phyloP scores from a whole-genome alignment of 805 yeast species.

The Pichia sporocuriosa region DNA sequence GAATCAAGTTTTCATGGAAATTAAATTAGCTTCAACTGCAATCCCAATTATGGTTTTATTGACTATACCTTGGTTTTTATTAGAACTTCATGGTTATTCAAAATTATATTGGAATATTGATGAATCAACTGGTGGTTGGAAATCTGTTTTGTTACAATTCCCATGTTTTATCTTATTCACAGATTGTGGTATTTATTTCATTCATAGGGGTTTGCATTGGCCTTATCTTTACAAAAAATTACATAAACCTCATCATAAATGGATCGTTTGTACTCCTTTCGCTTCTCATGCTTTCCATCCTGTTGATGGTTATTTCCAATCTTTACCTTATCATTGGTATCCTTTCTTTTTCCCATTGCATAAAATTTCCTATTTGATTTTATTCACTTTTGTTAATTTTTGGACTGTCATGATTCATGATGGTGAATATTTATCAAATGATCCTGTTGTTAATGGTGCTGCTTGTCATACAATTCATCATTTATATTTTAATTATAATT shows the following conservation, averaged over 20 bases:
- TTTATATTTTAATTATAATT: constrained; percentile 93
- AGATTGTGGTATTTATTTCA: constrained; percentile 84
- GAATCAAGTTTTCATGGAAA: constrained; percentile 85
- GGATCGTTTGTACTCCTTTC: constrained; percentile 97
- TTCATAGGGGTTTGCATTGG: constrained; percentile 93
- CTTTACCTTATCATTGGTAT: constrained; percentile 86
- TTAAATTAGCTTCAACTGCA: constrained; percentile 67
- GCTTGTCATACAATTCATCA: constrained; percentile 98
- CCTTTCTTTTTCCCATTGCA: constrained; percentile 92
- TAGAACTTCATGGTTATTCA: constrained; percentile 81
- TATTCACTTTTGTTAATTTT: constrained; percentile 88
- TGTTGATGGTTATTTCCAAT: constrained; percentile 90
- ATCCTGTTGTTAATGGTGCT: constrained; percentile 92
- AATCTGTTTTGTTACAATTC: constrained; percentile 56
- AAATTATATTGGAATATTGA: constrained; percentile 61
- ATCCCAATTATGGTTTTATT: constrained; percentile 84
- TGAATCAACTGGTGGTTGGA: constrained; percentile 62
- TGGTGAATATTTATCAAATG: constrained; percentile 90
- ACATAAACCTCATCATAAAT: constrained; percentile 98
- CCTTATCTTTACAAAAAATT: constrained; percentile 77
- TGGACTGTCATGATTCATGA: constrained; percentile 99
- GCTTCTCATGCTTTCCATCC: constrained; percentile 99
- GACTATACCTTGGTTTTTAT: constrained; percentile 85
- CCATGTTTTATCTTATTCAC: constrained; percentile 86
- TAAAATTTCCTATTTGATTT: constrained; percentile 70